Percentiles rank a stretch among this genome's conserved stretches.
Conservation (phyloP, 805 yeast genomes). For the Brettanomyces naardenensis region DNA sequence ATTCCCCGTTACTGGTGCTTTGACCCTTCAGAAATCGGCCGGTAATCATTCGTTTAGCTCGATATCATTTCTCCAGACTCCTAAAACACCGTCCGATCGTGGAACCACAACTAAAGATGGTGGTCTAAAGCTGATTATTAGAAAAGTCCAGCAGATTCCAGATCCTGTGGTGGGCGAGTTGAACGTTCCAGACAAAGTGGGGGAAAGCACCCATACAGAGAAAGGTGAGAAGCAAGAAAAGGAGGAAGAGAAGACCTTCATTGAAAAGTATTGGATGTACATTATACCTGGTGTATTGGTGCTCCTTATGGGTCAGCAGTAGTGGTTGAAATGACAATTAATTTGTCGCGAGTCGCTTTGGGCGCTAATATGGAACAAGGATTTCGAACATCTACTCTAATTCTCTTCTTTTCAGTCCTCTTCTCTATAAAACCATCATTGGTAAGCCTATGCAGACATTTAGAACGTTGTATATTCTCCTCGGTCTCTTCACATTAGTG, state of each 20-base stretch:
- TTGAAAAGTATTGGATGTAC: slow-evolving; percentile 59
- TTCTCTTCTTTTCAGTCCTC: too few relatives aligned
- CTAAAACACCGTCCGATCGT: not conserved
- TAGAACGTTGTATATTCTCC: too few relatives aligned
- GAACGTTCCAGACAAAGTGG: slow-evolving; percentile 1
- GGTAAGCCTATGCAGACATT: too few relatives aligned
- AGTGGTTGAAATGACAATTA: not conserved
- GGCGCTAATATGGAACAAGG: too few relatives aligned
- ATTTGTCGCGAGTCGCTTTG: not conserved
- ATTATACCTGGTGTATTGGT: slow-evolving; percentile 43
- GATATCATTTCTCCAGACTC: slow-evolving; percentile 8
- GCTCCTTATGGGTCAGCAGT: slow-evolving; percentile 18
- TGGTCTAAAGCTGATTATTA: slow-evolving; percentile 5
- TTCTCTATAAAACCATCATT: too few relatives aligned
- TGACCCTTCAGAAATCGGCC: slow-evolving; percentile 8
- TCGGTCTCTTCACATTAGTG: too few relatives aligned
- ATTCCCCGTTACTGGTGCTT: slow-evolving; percentile 14
- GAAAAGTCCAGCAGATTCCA: slow-evolving; percentile 4
- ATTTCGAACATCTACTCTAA: too few relatives aligned
- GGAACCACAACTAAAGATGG: not conserved
- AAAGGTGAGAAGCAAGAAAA: slow-evolving; percentile 5
- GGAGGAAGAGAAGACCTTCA: slow-evolving; percentile 32
- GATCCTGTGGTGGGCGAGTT: slow-evolving; percentile 6
- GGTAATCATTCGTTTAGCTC: slow-evolving; percentile 7
- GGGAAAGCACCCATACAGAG: not conserved